Evolutionary conservation across 2,329 filamentous ascomycete genomes (phyloP).

Genomic region (Zymoseptoria pseudotritici): DNA sequence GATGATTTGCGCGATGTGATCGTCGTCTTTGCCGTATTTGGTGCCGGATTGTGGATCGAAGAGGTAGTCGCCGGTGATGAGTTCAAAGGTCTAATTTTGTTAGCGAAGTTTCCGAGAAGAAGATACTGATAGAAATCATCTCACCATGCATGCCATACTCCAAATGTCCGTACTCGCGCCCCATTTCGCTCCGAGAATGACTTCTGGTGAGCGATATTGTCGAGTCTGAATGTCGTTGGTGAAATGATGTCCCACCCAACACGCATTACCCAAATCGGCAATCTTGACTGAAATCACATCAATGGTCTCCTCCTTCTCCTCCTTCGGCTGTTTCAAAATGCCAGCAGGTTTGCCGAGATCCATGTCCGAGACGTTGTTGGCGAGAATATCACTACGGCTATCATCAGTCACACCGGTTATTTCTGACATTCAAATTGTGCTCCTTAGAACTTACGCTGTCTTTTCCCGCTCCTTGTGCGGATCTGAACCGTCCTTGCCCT

Average conservation of each 20-base stretch:
- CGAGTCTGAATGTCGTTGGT: slow-evolving; percentile 98
- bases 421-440: slow-evolving; percentile 7
- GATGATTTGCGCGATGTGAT: slow-evolving; percentile 98
- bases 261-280: slow-evolving; percentile 94
- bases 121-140: too few species aligned
- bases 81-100: slow-evolving; percentile 72
- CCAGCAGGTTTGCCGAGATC: slow-evolving; percentile 70
- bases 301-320: slow-evolving; percentile 51
- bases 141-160: slow-evolving; percentile 99
- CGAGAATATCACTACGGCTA: slow-evolving; percentile 60
- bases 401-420: slow-evolving; percentile 21
- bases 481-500: slow-evolving; percentile 29
- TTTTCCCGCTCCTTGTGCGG: slow-evolving; percentile 78
- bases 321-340: slow-evolving; percentile 42
- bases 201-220: slow-evolving; percentile 94
- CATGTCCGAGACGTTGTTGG: slow-evolving; percentile 89
- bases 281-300: slow-evolving; percentile 98
- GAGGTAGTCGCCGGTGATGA: slow-evolving; percentile 96
- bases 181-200: slow-evolving; percentile 95
- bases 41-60: slow-evolving; percentile 98
- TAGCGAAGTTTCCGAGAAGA: too few species aligned
- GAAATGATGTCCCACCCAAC: slow-evolving; percentile 98
- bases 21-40: slow-evolving; percentile 98
- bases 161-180: slow-evolving; percentile 98
- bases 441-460: slow-evolving; percentile 66